phyloP scores from a whole-genome alignment of 169 alveolate species.

The Cryptosporidium sp. region DNA sequence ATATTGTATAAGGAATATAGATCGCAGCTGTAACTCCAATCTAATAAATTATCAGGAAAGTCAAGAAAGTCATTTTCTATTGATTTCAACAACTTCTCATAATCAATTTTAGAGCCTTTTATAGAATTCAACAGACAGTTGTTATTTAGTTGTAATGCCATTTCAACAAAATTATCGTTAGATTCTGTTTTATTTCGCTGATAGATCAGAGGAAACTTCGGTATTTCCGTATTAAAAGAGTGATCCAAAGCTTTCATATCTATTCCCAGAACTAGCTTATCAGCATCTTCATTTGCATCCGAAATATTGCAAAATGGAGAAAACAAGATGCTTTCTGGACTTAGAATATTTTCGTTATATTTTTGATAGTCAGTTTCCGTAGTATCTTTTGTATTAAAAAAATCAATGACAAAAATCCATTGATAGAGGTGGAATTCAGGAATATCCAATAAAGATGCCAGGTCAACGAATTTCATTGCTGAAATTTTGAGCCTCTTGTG shows the following conservation, averaged over 20 bases:
- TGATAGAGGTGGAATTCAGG: conserved; percentile 82
- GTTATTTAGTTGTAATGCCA: conserved; percentile 47
- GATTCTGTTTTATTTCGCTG: conserved; percentile 1
- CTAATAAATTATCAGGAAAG: conserved; percentile 53
- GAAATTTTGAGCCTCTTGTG: conserved; percentile 64
- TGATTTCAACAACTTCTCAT: conserved; percentile 41
- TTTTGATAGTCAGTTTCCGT: neutral
- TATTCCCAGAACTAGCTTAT: conserved; percentile 16
- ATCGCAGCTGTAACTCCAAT: conserved; percentile 40
- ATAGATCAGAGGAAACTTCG: conserved; percentile 27
- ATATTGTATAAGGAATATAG: conserved; percentile 1
- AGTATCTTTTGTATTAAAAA: conserved; percentile 22
- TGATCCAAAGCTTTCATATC: conserved; percentile 17
- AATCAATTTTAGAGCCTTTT: conserved; percentile 19
- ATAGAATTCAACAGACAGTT: conserved; percentile 53
- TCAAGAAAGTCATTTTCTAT: conserved; percentile 69
- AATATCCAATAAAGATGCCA: conserved; percentile 79
- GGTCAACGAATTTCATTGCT: conserved; percentile 80
- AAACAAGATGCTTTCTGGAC: neutral
- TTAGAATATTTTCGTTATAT: neutral
- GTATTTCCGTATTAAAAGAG: conserved; percentile 3
- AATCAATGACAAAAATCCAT: conserved; percentile 79
- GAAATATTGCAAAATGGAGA: conserved; percentile 68
- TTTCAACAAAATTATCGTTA: conserved; percentile 14
- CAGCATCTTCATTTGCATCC: neutral